These are phyloP conservation scores for Fusarium sp. DNA, from an alignment of 2,329 filamentous ascomycete species.

Conservation along the genomic window DNA sequence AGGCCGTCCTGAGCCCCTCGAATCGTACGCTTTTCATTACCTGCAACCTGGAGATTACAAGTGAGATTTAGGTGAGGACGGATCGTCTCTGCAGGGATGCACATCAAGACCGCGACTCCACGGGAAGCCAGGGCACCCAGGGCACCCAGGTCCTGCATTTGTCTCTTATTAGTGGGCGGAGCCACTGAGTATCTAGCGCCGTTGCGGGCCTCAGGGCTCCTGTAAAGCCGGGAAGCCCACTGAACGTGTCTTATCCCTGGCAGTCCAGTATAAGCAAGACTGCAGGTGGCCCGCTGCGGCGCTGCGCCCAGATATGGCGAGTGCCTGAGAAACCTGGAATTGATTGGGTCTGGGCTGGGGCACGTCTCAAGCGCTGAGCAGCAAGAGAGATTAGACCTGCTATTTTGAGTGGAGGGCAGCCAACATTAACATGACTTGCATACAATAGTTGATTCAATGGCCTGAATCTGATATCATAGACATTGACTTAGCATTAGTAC, in stretches of 20 bases:
- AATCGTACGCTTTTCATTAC: constrained; percentile 14
- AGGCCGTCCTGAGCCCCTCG: constrained; percentile 5
- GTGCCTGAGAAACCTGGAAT: constrained; percentile 24
- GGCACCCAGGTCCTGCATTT: constrained; percentile 35
- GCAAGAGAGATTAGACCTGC: constrained; percentile 40
- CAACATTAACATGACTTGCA: constrained; percentile 37
- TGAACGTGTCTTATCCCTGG: constrained; percentile 13
- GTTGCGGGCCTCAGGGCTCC: constrained; percentile 37
- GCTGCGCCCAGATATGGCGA: constrained; percentile 16
- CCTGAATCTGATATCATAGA: constrained; percentile 29
- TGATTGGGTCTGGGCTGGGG: constrained; percentile 37
- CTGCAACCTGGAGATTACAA: constrained; percentile 44
- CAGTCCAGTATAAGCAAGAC: constrained; percentile 9
- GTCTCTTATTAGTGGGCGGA: constrained; percentile 41
- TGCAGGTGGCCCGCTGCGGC: constrained; percentile 27
- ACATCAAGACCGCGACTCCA: constrained; percentile 38
- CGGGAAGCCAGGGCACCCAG: constrained; percentile 30
- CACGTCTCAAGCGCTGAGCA: constrained; percentile 39
- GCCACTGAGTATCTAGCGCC: constrained; percentile 42
- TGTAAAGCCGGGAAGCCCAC: constrained; percentile 28
- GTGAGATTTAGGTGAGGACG: constrained; percentile 45
- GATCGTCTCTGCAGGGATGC: constrained; percentile 50
- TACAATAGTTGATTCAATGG: constrained; percentile 38
- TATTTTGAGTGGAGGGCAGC: constrained; percentile 39
- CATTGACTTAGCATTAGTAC: constrained; percentile 9